phyloP scores from a whole-genome alignment of 768 basidiomycete genomes.

The Psilocybe tampanensis region DNA sequence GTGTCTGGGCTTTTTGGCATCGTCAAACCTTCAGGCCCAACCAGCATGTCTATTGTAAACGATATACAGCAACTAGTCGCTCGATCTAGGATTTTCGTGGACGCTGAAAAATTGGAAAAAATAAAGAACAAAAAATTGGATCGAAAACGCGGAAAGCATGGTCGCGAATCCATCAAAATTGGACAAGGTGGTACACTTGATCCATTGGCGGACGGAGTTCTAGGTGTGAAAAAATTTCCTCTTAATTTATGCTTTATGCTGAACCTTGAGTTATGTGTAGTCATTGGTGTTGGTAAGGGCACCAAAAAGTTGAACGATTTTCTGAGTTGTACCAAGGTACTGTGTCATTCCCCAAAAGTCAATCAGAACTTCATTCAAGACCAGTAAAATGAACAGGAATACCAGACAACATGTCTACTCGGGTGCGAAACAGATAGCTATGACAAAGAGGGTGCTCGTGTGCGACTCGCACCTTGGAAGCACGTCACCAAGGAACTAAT shows the following conservation, averaged over 20 bases:
- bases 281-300: slow-evolving; percentile 86
- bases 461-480: slow-evolving; percentile 76
- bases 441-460: slow-evolving; percentile 85
- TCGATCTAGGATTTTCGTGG: slow-evolving; percentile 79
- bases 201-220: slow-evolving; percentile 93
- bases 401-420: slow-evolving; percentile 85
- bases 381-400: slow-evolving; percentile 64
- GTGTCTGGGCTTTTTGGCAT: slow-evolving; percentile 86
- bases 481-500: slow-evolving; percentile 83
- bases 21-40: slow-evolving; percentile 89
- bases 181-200: slow-evolving; percentile 96
- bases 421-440: slow-evolving; percentile 96
- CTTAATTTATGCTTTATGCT: neutral
- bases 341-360: slow-evolving; percentile 7
- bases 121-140: slow-evolving; percentile 47
- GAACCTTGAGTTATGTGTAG: slow-evolving; percentile 38
- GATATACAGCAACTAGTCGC: slow-evolving; percentile 79
- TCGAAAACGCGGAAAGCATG: slow-evolving; percentile 44
- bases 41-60: slow-evolving; percentile 90
- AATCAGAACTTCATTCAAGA: neutral
- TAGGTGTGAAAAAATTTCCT: slow-evolving; percentile 66
- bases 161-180: slow-evolving; percentile 67
- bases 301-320: slow-evolving; percentile 87
- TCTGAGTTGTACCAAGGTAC: slow-evolving; percentile 87
- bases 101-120: slow-evolving; percentile 56